Evolutionary conservation across 1,284 basidiomycete genomes (phyloP), one percentile per base, ranked within the genome.

Genomic region (Omphalotus olearius): DNA sequence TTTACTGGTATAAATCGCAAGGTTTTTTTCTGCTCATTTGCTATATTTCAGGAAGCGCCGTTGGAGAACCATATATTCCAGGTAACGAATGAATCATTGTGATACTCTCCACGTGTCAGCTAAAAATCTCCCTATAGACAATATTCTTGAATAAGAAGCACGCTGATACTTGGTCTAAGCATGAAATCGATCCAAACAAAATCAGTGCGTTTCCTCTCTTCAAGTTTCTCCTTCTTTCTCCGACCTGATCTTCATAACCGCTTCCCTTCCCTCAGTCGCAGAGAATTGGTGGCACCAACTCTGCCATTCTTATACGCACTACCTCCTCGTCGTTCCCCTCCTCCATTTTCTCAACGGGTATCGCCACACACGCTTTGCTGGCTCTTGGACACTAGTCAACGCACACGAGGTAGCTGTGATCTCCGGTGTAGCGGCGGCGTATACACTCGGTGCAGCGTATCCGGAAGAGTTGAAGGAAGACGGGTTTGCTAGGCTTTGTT

Each of bases 351-450:
- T 57, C 14, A 57, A 59, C 39, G 52, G 57, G 6, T 39, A 51
- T 25, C 40, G 38, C 4, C 48, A 45, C 23, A 55, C 54, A 17
- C 49, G 50, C 20, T 57, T 45, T 26, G 57, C 57, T 1, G 57
- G 51, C 11, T 54, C 53, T 10, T 59, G 57, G 57, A 59, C 57
- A 5, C 35, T 59, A 9, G 57, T 59, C 18, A 59, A 59, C n/a
- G 57, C 57, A n/a, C 57, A 59, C 47, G 57, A 59, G 46, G 46
- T 56, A 16, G 57, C 57, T 20, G 54, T 57, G 6, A 55, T 59
- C 26, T 57, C 56, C 25, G 57, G 57, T 28, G 44, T 57, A 13
- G 56, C 57, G 26, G 57, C 57, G 23, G 57, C 56, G 1, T 57
- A 57, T 17, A 36, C 26, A 33, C 47, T 57, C 5, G 56, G 56